Percentiles rank a stretch among this genome's conserved stretches.
These are phyloP conservation scores for Pyricularia pennisetigena DNA, from an alignment of 2,329 filamentous ascomycete species.

Conservation along the genomic window DNA sequence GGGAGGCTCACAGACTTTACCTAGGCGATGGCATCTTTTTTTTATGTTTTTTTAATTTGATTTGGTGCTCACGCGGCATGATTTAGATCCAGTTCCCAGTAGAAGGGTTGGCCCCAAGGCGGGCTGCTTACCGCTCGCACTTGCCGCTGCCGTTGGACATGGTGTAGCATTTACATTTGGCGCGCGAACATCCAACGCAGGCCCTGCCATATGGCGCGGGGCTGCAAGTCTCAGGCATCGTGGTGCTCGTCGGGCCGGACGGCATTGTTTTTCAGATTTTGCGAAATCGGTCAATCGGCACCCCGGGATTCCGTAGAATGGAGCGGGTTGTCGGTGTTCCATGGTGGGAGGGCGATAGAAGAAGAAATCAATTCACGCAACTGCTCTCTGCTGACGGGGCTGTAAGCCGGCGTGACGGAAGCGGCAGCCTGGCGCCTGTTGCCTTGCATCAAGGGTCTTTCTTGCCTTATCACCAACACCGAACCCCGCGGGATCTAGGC, in stretches of 20 bases:
- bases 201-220: conserved; percentile 2
- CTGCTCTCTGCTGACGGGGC: background rate
- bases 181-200: background rate
- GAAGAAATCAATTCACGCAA: background rate
- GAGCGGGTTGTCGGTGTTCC: background rate
- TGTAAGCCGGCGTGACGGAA: background rate
- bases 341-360: background rate
- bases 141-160: background rate
- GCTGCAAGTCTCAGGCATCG: background rate
- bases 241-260: background rate
- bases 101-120: too few species aligned
- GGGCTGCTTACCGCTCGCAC: conserved; percentile 2
- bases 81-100: background rate
- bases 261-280: background rate
- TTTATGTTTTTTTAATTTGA: too few species aligned
- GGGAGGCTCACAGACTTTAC: conserved; percentile 15
- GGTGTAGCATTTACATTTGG: conserved; percentile 2
- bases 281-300: background rate
- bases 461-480: background rate
- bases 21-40: conserved; percentile 4
- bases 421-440: background rate
- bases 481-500: background rate
- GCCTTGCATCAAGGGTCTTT: background rate
- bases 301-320: background rate
- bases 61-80: conserved; percentile 5